Percentiles rank a stretch among this genome's conserved stretches.
Evolutionary conservation across 1,139 yeast species (phyloP).

Genomic region (Debaryomyces robertsiae): DNA sequence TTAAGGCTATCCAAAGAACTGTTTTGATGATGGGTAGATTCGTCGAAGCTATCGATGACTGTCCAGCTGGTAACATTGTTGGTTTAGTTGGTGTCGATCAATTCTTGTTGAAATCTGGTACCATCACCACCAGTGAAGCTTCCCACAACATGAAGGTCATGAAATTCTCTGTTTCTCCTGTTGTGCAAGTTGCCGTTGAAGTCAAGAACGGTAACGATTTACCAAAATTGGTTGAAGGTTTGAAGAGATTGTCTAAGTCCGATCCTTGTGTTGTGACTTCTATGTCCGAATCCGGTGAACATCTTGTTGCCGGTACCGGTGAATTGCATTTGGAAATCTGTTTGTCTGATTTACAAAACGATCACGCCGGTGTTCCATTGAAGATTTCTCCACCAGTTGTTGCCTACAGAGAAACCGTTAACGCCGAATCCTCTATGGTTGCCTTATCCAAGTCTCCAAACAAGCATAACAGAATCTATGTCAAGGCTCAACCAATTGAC

Average conservation of each 20-base stretch:
- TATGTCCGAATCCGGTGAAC: conserved; percentile 97
- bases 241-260: conserved; percentile 98
- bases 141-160: conserved; percentile 99
- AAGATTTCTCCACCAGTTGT: conserved; percentile 98
- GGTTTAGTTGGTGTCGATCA: conserved; percentile 99
- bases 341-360: conserved; percentile 93
- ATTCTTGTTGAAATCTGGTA: conserved; percentile 99
- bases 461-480: conserved; percentile 99
- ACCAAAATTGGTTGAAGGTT: conserved; percentile 99
- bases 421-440: conserved; percentile 87
- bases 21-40: conserved; percentile 99
- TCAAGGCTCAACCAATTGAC: conserved; percentile 93
- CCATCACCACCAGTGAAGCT: conserved; percentile 93
- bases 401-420: conserved; percentile 98
- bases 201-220: conserved; percentile 99
- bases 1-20: conserved; percentile 98
- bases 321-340: conserved; percentile 99
- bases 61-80: conserved; percentile 99
- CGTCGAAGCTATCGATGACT: conserved; percentile 98
- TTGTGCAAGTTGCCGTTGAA: conserved; percentile 99
- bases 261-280: conserved; percentile 95
- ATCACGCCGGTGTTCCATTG: conserved; percentile 99
- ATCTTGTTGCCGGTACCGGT: conserved; percentile 99
- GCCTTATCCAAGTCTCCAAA: conserved; percentile 99
- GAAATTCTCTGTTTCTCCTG: conserved; percentile 99